Evolutionary conservation across 208 protist genomes (phyloP).

Genomic region (Paratrypanosoma confusum): DNA sequence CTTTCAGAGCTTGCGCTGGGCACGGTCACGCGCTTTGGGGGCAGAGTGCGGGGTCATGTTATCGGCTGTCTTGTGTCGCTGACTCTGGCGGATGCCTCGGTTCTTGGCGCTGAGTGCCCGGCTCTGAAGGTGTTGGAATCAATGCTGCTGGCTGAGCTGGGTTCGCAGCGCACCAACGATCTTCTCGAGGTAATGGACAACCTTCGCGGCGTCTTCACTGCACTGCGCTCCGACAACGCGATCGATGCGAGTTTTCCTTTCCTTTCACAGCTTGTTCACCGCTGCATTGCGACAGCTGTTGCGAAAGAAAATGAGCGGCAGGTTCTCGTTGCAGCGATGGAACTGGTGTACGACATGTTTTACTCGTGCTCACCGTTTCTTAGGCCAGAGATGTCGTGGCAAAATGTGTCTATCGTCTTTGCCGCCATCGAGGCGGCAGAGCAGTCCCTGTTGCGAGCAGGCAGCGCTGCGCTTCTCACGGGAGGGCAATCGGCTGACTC

Average conservation of each 20-base stretch:
- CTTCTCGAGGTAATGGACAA: too few relatives aligned
- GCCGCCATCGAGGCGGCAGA: background rate
- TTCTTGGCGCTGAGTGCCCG: too few relatives aligned
- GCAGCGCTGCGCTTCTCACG: too few relatives aligned
- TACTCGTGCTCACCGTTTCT: background rate
- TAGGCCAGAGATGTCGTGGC: too few relatives aligned
- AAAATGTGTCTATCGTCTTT: background rate
- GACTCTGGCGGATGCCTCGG: too few relatives aligned
- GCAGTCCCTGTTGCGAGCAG: too few relatives aligned
- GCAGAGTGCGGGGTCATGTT: background rate
- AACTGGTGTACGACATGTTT: background rate
- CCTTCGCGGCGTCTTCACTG: background rate
- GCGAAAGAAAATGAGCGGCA: too few relatives aligned
- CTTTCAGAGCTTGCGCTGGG: background rate
- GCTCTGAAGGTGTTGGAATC: too few relatives aligned
- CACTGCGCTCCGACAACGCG: background rate
- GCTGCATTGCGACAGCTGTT: background rate
- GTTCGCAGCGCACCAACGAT: too few relatives aligned
- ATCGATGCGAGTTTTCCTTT: background rate
- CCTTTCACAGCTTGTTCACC: background rate
- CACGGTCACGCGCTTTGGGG: background rate
- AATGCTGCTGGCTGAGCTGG: too few relatives aligned
- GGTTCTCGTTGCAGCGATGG: too few relatives aligned
- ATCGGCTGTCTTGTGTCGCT: background rate
- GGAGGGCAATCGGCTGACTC: too few relatives aligned